Evolutionary conservation across 495 filamentous ascomycete species (phyloP), one percentile per base, ranked within the genome.

Genomic region (Delitschia confertaspora): DNA sequence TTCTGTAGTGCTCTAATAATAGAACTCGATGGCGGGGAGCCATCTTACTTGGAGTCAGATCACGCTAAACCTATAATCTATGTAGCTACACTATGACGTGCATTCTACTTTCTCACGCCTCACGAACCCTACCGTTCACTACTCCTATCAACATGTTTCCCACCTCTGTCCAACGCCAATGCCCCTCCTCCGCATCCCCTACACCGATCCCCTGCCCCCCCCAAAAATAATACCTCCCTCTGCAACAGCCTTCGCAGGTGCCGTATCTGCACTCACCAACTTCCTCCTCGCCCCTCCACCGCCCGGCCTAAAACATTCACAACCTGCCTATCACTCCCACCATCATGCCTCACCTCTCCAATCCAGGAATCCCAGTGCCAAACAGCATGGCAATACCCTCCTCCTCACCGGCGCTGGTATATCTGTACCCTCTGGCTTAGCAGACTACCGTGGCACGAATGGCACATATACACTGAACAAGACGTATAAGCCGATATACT

Each of bases 381-480:
- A 4, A 5, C n/a, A 18, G 6, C 31, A 13, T 36, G 65, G 57
- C 19, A 68, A 72, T 53, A 79, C 80, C 0, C 82, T 89, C n/a
- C 70, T 95, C 16, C 73, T 98, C 33, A 85, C 89, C 0, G 91
- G 91, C 8, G 91, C 91, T 7, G 91, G 91, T 2, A 83, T 98
- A 37, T 94, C 86, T 1, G 91, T 96, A 17, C 85, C 85, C 13
- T 93, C 85, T 21, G 91, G 91, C 4, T 70, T 98, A 22, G 83
- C 89, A 6, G 91, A 96, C 65, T 98, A 98, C 60, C 74, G 91
- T 37, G 91, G 91, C 4, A 69, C 74, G 22, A 82, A 87, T 44
- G 91, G 91, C 29, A 96, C 91, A 13, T 98, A 98, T 53, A 79
- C 85, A 19, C 75, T 85, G 45, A 95, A 96, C 66, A 82, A 79